Evolutionary conservation across 305 asterid genomes (phyloP).

Genomic region (Fraxinus floribunda): DNA sequence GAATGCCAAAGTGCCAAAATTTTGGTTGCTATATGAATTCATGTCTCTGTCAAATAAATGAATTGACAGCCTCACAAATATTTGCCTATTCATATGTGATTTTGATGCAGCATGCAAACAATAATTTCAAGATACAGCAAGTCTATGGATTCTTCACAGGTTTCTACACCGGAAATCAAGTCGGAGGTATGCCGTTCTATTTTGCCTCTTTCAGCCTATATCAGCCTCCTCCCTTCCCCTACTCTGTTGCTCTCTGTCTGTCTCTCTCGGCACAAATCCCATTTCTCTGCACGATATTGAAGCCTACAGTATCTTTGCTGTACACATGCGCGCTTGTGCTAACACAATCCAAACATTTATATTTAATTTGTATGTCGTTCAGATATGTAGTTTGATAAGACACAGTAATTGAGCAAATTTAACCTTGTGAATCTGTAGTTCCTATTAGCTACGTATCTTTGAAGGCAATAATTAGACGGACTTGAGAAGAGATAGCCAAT

Average conservation of each 20-base stretch:
- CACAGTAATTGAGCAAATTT: background rate
- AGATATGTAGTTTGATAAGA: background rate
- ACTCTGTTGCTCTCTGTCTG: background rate
- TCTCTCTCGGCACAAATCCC: background rate
- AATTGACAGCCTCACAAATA: background rate
- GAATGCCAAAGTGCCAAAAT: background rate
- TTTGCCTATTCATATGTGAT: background rate
- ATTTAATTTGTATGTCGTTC: background rate
- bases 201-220: background rate
- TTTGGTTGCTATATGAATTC: background rate
- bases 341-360: background rate
- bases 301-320: background rate
- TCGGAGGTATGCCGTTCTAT: slow-evolving; percentile 40
- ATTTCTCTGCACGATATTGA: background rate
- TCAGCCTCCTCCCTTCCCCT: background rate
- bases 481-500: background rate
- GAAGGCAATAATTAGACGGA: background rate
- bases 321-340: background rate
- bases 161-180: slow-evolving; percentile 36
- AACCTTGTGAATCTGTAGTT: background rate
- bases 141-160: slow-evolving; percentile 27
- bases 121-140: slow-evolving; percentile 54
- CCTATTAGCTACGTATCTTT: background rate
- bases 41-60: background rate
- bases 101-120: slow-evolving; percentile 54